Evolutionary conservation across 306 rosid genomes (phyloP).

Genomic region (Oemleria cerasiformis): DNA sequence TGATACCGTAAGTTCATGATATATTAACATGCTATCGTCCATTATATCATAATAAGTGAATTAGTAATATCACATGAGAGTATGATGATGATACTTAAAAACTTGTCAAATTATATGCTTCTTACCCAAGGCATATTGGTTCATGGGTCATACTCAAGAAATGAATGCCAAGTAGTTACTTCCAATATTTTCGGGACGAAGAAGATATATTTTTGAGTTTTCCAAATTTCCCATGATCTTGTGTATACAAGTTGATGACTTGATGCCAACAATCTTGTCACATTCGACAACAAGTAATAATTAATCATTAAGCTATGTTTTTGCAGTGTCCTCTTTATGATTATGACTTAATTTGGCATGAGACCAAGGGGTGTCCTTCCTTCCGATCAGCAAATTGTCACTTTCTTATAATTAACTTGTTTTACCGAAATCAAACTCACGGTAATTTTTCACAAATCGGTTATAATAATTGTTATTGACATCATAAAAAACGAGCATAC

Average conservation of each 20-base stretch:
- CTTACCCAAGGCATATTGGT: constrained; percentile 1
- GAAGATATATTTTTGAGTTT: constrained; percentile 7
- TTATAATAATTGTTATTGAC: too few species aligned
- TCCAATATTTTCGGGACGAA: constrained; percentile 16
- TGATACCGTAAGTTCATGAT: too few species aligned
- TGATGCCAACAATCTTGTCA: constrained; percentile 7
- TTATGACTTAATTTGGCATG: background rate
- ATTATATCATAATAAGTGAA: too few species aligned
- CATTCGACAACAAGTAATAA: constrained; percentile 40
- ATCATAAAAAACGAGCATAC: too few species aligned
- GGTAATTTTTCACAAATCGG: too few species aligned
- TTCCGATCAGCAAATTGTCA: too few species aligned
- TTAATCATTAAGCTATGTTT: constrained; percentile 4
- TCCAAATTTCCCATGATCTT: constrained; percentile 10
- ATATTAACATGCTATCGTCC: too few species aligned
- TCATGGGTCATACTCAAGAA: constrained; percentile 14
- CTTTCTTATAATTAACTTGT: too few species aligned
- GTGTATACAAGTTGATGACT: constrained; percentile 31
- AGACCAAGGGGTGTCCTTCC: too few species aligned
- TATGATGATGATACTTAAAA: too few species aligned
- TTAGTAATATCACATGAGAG: too few species aligned
- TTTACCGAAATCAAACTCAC: too few species aligned
- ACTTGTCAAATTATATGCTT: background rate
- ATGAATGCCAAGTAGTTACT: constrained; percentile 16
- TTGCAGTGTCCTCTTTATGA: background rate